Evolutionary conservation across 192 early-diverging fungal genomes (phyloP).

Genomic region (Coemansia asiatica): DNA sequence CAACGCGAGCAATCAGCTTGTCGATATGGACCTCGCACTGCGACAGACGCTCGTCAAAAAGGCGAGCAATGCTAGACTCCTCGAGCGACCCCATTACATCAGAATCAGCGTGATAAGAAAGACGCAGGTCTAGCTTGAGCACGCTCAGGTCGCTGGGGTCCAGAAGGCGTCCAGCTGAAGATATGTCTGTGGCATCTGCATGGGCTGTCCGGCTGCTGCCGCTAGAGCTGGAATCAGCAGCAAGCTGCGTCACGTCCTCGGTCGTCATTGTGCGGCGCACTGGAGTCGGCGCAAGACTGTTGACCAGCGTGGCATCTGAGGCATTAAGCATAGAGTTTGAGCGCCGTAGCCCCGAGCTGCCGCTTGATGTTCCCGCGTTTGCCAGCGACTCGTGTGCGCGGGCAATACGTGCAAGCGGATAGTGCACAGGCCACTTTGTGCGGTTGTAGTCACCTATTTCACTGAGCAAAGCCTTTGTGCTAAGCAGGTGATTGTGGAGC

Average conservation of each 20-base stretch:
- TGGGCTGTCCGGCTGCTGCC: slow-evolving; percentile 16
- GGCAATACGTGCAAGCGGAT: slow-evolving; percentile 57
- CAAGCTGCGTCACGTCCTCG: slow-evolving; percentile 21
- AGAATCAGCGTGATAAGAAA: slow-evolving; percentile 63
- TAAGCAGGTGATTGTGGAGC: slow-evolving; percentile 66
- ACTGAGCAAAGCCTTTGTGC: slow-evolving; percentile 63
- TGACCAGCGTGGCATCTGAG: slow-evolving; percentile 17
- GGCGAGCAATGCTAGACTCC: slow-evolving; percentile 67
- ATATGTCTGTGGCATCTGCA: slow-evolving; percentile 8
- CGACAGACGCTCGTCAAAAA: slow-evolving; percentile 67
- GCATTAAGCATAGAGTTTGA: slow-evolving; percentile 36
- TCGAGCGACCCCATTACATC: slow-evolving; percentile 66
- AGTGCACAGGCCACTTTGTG: slow-evolving; percentile 64
- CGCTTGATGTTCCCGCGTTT: not conserved
- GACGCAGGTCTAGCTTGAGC: slow-evolving; percentile 69
- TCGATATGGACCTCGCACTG: slow-evolving; percentile 76
- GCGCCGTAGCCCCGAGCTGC: slow-evolving; percentile 24
- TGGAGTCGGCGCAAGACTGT: slow-evolving; percentile 9
- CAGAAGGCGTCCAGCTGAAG: slow-evolving; percentile 6
- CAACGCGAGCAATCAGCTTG: slow-evolving; percentile 79
- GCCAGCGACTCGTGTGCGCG: slow-evolving; percentile 9
- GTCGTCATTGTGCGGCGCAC: slow-evolving; percentile 38
- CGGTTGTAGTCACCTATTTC: slow-evolving; percentile 72
- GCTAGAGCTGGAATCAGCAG: slow-evolving; percentile 1
- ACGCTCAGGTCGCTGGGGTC: slow-evolving; percentile 51